A percentile compares a stretch with the other conserved stretches of the same genome.
Evolutionary conservation across 306 rosid genomes (phyloP).

Genomic region (Potentilla sterilis): DNA sequence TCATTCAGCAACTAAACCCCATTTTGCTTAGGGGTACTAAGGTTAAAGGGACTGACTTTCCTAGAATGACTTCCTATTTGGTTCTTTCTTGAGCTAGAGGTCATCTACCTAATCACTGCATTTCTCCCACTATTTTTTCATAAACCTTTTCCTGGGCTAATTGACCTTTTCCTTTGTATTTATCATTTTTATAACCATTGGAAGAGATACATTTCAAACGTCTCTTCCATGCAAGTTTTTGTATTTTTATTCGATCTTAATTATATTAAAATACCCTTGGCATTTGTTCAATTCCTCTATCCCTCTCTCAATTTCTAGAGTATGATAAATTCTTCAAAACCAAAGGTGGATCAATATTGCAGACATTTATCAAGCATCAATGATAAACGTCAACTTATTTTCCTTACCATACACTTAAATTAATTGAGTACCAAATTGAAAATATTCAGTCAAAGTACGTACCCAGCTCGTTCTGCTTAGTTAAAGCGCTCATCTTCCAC

Average conservation of each 20-base stretch:
- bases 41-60: slow-evolving; percentile 18
- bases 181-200: background rate
- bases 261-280: background rate
- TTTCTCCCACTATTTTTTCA: background rate
- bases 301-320: background rate
- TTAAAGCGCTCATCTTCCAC: background rate
- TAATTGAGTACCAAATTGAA: background rate
- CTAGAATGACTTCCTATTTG: background rate
- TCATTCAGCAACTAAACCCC: background rate
- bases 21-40: background rate
- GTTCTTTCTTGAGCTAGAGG: background rate
- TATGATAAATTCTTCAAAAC: background rate
- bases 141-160: background rate
- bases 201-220: background rate
- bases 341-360: background rate
- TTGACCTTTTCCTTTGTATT: background rate
- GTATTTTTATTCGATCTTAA: background rate
- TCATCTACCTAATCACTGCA: background rate
- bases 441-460: background rate
- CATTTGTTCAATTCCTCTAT: background rate
- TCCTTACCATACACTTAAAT: background rate
- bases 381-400: background rate
- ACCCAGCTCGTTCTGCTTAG: too few species aligned
- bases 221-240: background rate
- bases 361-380: background rate